A percentile compares a stretch with the other conserved stretches of the same genome.
These are phyloP conservation scores for Pyrenula massariospora DNA, from an alignment of 495 filamentous ascomycete species.

Conservation along the genomic window DNA sequence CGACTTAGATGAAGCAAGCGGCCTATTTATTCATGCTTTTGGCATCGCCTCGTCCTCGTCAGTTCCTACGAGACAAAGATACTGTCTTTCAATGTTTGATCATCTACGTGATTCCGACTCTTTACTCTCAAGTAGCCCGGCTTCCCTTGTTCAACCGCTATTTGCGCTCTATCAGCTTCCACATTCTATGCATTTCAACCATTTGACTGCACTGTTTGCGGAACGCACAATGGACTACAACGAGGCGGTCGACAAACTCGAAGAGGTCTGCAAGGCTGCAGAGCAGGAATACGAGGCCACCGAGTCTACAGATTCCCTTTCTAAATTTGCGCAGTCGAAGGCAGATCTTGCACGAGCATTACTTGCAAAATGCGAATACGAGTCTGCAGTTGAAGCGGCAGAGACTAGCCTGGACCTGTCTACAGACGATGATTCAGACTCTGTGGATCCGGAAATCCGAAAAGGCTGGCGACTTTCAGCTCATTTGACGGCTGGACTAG, in stretches of 20 bases:
- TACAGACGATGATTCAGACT: slow-evolving; percentile 38
- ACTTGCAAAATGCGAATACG: slow-evolving; percentile 53
- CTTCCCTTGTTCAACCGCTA: slow-evolving; percentile 58
- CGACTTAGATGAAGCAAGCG: slow-evolving; percentile 52
- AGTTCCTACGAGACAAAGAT: slow-evolving; percentile 60
- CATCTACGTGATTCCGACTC: slow-evolving; percentile 43
- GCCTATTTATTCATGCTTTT: slow-evolving; percentile 89
- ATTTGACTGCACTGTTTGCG: slow-evolving; percentile 68
- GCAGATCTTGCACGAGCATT: slow-evolving; percentile 72
- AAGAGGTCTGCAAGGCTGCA: slow-evolving; percentile 49
- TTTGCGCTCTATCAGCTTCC: slow-evolving; percentile 82
- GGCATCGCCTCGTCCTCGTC: slow-evolving; percentile 75
- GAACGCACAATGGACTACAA: slow-evolving; percentile 62
- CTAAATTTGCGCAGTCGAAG: slow-evolving; percentile 71
- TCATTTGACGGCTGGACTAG: slow-evolving; percentile 75
- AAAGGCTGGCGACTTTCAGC: slow-evolving; percentile 65
- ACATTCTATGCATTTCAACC: slow-evolving; percentile 54
- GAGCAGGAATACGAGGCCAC: slow-evolving; percentile 76
- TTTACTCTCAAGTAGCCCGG: slow-evolving; percentile 45
- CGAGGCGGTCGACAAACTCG: slow-evolving; percentile 53
- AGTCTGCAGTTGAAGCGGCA: slow-evolving; percentile 57
- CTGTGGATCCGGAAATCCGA: slow-evolving; percentile 44
- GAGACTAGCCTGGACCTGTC: slow-evolving; percentile 62
- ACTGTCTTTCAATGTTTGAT: slow-evolving; percentile 69
- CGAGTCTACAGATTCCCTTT: slow-evolving; percentile 61